Conservation (phyloP, 805 yeast genomes). For the Lipomyces kockii region DNA sequence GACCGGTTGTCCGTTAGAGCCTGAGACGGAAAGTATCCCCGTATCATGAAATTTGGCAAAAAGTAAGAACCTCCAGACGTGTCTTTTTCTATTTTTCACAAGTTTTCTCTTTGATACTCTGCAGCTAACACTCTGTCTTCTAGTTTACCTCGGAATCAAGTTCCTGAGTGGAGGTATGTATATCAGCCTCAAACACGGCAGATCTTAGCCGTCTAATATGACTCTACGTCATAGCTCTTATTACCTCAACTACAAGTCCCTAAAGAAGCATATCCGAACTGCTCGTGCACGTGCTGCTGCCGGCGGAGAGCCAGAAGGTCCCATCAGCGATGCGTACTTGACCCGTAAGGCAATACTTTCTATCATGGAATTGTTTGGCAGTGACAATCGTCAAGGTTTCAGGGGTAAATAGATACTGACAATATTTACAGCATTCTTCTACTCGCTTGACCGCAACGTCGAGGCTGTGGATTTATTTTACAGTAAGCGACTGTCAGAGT, state of each 20-base stretch:
- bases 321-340: slow-evolving; percentile 33
- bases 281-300: slow-evolving; percentile 44
- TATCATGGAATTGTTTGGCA: background rate
- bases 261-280: slow-evolving; percentile 78
- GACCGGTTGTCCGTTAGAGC: background rate
- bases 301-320: slow-evolving; percentile 26
- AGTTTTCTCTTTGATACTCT: background rate
- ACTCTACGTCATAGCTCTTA: slow-evolving; percentile 48
- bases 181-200: background rate
- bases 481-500: slow-evolving; percentile 72
- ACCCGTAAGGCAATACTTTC: slow-evolving; percentile 27
- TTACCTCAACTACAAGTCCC: slow-evolving; percentile 82
- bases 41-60: slow-evolving; percentile 76
- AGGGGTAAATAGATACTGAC: slow-evolving; percentile 34
- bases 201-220: background rate
- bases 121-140: slow-evolving; percentile 1
- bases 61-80: slow-evolving; percentile 47
- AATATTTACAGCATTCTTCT: slow-evolving; percentile 64
- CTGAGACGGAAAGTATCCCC: too few relatives aligned
- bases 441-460: slow-evolving; percentile 75
- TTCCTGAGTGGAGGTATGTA: slow-evolving; percentile 82
- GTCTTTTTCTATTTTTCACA: too few relatives aligned
- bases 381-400: slow-evolving; percentile 41
- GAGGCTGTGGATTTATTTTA: slow-evolving; percentile 82
- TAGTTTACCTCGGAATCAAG: slow-evolving; percentile 74